Conservation (phyloP, 2,329 filamentous ascomycete species). For the Didymella pinodella region DNA sequence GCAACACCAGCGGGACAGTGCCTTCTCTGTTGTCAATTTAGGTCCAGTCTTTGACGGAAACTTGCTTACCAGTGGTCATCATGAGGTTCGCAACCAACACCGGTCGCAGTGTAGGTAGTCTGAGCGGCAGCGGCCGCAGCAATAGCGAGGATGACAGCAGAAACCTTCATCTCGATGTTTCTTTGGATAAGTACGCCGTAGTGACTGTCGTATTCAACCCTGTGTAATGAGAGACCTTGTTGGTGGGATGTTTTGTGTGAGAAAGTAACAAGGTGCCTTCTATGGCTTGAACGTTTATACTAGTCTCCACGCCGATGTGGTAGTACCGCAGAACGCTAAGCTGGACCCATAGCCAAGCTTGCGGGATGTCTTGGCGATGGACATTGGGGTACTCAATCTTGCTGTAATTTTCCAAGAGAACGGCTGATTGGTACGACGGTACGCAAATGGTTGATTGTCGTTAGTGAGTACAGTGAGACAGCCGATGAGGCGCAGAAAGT, state of each 20-base stretch:
- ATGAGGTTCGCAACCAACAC: constrained; percentile 21
- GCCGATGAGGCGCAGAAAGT: constrained; percentile 6
- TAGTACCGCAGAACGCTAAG: constrained; percentile 9
- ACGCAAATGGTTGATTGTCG: not conserved
- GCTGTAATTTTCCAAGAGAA: constrained; percentile 19
- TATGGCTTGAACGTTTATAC: constrained; percentile 26
- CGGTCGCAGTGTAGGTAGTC: constrained; percentile 27
- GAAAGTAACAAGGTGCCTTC: constrained; percentile 3
- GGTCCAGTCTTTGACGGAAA: too few species aligned
- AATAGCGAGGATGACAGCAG: constrained; percentile 25
- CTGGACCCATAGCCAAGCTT: constrained; percentile 35
- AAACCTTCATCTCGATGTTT: constrained; percentile 30
- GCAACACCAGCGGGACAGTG: constrained; percentile 26
- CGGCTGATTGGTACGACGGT: constrained; percentile 8
- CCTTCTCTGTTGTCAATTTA: constrained; percentile 5
- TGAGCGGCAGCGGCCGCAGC: constrained; percentile 30
- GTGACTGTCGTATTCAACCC: not conserved
- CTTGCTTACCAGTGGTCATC: constrained; percentile 22
- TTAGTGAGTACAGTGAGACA: constrained; percentile 2
- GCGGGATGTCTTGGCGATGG: constrained; percentile 34
- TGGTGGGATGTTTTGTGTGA: constrained; percentile 13
- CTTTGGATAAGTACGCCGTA: not conserved
- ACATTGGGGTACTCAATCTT: constrained; percentile 40
- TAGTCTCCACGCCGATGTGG: constrained; percentile 3
- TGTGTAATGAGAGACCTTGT: constrained; percentile 5